A percentile compares a stretch with the other conserved stretches of the same genome.
Evolutionary conservation across 345 rosid genomes (phyloP).

Genomic region (Eucalyptus sp.): DNA sequence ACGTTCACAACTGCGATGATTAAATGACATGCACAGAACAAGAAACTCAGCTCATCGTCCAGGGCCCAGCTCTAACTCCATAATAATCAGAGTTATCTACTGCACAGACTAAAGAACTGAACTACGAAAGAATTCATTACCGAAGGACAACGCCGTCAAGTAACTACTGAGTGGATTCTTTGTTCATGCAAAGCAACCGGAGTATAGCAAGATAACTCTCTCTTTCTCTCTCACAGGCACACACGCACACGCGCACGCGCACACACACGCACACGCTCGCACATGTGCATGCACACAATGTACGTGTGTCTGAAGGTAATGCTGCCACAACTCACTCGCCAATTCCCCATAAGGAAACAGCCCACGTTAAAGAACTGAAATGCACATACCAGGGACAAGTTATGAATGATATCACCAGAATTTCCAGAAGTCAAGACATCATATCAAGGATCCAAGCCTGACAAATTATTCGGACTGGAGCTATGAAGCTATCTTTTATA

Average conservation of each 20-base stretch:
- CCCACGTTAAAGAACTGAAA: background rate
- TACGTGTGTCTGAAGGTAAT: background rate
- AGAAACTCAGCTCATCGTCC: background rate
- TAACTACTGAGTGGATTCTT: background rate
- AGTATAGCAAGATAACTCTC: background rate
- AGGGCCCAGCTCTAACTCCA: background rate
- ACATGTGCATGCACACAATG: too few species aligned
- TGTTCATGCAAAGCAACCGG: background rate
- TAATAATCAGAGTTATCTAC: background rate
- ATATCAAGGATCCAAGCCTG: background rate
- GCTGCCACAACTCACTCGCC: background rate
- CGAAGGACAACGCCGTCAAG: background rate
- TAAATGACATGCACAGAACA: background rate
- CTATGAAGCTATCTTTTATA: background rate
- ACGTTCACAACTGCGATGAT: background rate
- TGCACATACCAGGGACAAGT: background rate
- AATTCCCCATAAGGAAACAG: background rate
- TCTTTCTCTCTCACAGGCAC: too few species aligned
- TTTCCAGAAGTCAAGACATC: background rate
- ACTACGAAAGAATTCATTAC: background rate
- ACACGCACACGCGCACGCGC: rapidly evolving
- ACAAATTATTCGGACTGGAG: background rate
- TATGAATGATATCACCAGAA: background rate
- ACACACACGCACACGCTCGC: rapidly evolving
- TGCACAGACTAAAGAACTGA: background rate